Evolutionary conservation across 768 basidiomycete genomes (phyloP).

Genomic region (Lentinula edodes): DNA sequence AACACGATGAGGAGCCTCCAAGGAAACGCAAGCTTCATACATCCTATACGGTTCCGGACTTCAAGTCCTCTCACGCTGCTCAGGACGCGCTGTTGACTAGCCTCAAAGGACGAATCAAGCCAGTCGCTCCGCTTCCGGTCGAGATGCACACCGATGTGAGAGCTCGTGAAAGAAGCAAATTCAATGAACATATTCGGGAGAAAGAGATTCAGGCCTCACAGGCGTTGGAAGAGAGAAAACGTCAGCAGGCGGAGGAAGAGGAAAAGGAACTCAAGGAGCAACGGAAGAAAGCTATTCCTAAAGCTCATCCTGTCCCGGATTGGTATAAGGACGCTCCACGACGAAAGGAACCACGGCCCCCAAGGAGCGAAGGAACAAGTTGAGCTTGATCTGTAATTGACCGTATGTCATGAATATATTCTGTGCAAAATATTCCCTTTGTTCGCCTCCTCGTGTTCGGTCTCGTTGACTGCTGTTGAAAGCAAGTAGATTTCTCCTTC

Average conservation of each 20-base stretch:
- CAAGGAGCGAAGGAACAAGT: not conserved
- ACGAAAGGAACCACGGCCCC: not conserved
- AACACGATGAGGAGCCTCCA: slow-evolving; percentile 20
- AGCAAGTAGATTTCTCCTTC: not conserved
- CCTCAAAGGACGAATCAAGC: slow-evolving; percentile 42
- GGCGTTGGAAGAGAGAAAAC: slow-evolving; percentile 39
- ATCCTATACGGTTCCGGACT: slow-evolving; percentile 40
- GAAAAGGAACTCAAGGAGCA: slow-evolving; percentile 56
- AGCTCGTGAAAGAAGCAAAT: slow-evolving; percentile 56
- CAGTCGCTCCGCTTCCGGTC: slow-evolving; percentile 42
- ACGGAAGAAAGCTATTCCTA: slow-evolving; percentile 57
- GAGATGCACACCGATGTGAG: slow-evolving; percentile 50
- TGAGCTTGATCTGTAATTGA: not conserved
- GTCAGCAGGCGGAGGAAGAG: slow-evolving; percentile 48
- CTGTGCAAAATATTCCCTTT: not conserved
- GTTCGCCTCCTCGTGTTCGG: not conserved
- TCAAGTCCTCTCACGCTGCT: slow-evolving; percentile 48
- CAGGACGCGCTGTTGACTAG: slow-evolving; percentile 35
- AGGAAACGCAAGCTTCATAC: slow-evolving; percentile 18
- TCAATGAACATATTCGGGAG: slow-evolving; percentile 51
- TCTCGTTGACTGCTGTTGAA: not conserved
- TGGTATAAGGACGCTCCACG: slow-evolving; percentile 59
- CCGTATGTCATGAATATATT: not conserved
- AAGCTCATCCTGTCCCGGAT: slow-evolving; percentile 67
- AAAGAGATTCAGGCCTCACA: slow-evolving; percentile 50